phyloP scores from a whole-genome alignment of 257 asterid genomes.

The Sherardia arvensis region DNA sequence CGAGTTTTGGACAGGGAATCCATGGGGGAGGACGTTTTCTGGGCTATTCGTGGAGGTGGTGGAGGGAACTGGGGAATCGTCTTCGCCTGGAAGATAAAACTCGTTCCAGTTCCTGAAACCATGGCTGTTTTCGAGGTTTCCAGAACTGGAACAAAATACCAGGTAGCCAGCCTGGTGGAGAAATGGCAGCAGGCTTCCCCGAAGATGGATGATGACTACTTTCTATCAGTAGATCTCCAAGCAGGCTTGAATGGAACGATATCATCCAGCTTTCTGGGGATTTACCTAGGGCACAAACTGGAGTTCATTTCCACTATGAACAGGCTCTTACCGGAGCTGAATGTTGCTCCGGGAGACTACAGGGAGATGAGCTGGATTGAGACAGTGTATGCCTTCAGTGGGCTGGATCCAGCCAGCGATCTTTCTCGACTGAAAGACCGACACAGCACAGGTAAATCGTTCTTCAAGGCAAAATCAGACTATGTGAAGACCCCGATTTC shows the following conservation, averaged over 20 bases:
- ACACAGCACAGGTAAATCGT: conserved; percentile 23
- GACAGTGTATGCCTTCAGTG: conserved; percentile 45
- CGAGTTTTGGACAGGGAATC: conserved; percentile 35
- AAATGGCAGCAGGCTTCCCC: conserved; percentile 61
- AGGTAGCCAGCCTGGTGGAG: conserved; percentile 21
- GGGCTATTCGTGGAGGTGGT: conserved; percentile 85
- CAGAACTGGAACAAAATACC: conserved; percentile 24
- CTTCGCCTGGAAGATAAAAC: conserved; percentile 56
- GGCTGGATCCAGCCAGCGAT: conserved; percentile 15
- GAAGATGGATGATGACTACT: conserved; percentile 30
- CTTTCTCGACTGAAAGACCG: conserved; percentile 28
- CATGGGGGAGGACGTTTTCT: conserved; percentile 78
- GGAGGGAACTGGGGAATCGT: conserved; percentile 63
- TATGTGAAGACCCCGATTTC: conserved; percentile 40
- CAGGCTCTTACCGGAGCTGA: conserved; percentile 34
- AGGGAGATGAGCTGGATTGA: conserved; percentile 61
- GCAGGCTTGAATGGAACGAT: conserved; percentile 24
- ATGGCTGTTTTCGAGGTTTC: conserved; percentile 37
- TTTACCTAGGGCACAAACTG: conserved; percentile 33
- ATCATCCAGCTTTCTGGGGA: conserved; percentile 49
- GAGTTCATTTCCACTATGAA: conserved; percentile 28
- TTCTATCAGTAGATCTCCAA: conserved; percentile 43
- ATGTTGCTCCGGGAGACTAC: conserved; percentile 26
- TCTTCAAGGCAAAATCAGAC: conserved; percentile 68
- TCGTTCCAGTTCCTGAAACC: conserved; percentile 26